Evolutionary conservation across 768 basidiomycete species (phyloP).

Genomic region (Tulasnella calospora): DNA sequence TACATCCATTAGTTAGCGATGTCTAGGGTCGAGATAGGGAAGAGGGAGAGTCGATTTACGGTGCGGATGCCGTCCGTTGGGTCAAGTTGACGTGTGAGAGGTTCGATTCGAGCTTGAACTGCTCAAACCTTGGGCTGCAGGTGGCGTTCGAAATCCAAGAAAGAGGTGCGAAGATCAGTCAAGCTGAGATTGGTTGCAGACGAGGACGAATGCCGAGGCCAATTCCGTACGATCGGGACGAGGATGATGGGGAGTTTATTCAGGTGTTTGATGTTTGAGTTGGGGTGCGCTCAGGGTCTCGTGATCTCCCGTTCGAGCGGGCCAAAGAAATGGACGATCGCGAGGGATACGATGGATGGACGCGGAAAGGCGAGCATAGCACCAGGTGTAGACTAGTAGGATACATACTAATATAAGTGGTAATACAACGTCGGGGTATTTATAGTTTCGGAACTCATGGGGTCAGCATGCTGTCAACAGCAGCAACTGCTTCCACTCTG

Average conservation of each 20-base stretch:
- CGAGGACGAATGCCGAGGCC: not conserved
- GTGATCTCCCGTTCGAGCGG: not conserved
- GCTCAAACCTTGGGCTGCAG: not conserved
- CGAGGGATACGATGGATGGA: not conserved
- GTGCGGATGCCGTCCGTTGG: not conserved
- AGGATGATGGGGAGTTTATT: constrained; percentile 2
- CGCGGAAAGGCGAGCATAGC: not conserved
- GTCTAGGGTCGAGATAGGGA: not conserved
- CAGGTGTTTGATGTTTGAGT: not conserved
- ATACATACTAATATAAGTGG: not conserved
- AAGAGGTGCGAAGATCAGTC: not conserved
- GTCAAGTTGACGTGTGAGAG: constrained; percentile 8
- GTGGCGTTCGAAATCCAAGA: not conserved
- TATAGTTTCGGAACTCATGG: not conserved
- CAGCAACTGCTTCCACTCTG: constrained; percentile 14
- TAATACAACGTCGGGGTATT: not conserved
- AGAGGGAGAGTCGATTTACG: not conserved
- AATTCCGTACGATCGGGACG: constrained; percentile 3
- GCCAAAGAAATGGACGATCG: not conserved
- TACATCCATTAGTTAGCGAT: constrained; percentile 6
- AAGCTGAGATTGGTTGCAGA: not conserved
- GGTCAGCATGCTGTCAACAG: constrained; percentile 16
- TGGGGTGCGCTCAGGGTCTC: constrained; percentile 1
- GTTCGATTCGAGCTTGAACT: constrained; percentile 8
- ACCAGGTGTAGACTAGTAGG: not conserved